phyloP scores from a whole-genome alignment of 2,329 filamentous ascomycete genomes.

The Cylindrodendrum hubeiense region DNA sequence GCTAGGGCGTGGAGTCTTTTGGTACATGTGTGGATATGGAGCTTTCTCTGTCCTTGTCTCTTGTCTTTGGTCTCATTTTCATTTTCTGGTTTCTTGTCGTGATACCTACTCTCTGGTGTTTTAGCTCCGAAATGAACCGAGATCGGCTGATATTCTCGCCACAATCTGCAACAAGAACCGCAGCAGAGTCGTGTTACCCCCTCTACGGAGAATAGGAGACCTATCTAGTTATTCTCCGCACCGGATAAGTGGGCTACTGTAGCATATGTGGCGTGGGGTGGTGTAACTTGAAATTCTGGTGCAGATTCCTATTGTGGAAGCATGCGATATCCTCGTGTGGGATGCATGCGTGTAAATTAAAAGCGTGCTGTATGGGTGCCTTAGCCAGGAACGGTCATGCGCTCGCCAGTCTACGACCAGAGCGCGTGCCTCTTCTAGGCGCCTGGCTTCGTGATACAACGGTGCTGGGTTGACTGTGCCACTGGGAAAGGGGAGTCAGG shows the following conservation, averaged over 20 bases:
- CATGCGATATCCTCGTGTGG: neutral
- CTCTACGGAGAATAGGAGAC: neutral
- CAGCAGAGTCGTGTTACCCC: neutral
- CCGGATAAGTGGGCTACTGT: neutral
- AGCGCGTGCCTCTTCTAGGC: slow-evolving; percentile 1
- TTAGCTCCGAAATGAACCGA: slow-evolving; percentile 9
- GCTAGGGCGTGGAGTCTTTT: slow-evolving; percentile 6
- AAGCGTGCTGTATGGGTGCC: neutral
- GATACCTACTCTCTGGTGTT: slow-evolving; percentile 21
- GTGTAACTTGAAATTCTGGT: neutral
- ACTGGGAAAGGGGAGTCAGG: slow-evolving; percentile 6
- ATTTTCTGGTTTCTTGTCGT: slow-evolving; percentile 10
- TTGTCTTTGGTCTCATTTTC: slow-evolving; percentile 13
- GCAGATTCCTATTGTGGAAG: neutral
- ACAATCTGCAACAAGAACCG: neutral
- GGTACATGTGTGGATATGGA: neutral
- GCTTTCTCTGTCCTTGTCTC: neutral
- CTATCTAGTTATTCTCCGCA: neutral
- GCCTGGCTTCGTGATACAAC: neutral
- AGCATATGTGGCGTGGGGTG: neutral
- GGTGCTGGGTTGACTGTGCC: neutral
- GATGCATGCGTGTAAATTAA: neutral
- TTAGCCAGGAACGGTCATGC: slow-evolving; percentile 11
- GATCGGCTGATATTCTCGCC: slow-evolving; percentile 3
- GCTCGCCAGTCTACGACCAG: neutral